Percentiles rank a stretch among this genome's conserved stretches.
Conservation (phyloP, 805 yeast genomes). For the Hanseniaspora occidentalis region DNA sequence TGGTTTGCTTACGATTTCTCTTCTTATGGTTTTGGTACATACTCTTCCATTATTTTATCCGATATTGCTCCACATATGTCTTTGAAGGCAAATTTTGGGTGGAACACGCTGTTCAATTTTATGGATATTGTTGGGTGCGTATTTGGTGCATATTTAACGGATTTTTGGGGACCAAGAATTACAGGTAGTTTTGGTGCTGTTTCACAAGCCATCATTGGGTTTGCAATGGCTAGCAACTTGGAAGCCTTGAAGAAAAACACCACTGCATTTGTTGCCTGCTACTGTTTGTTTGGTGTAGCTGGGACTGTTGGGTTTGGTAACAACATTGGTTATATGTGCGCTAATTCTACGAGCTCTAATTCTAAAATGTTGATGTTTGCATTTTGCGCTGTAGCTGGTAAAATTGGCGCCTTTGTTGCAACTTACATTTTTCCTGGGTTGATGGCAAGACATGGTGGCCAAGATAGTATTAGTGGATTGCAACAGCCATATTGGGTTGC, state of each 20-base stretch:
- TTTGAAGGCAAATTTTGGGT: slow-evolving; percentile 74
- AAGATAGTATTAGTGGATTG: too few relatives aligned
- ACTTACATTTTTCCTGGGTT: slow-evolving; percentile 80
- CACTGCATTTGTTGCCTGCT: slow-evolving; percentile 73
- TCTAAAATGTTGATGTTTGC: slow-evolving; percentile 89
- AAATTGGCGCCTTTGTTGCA: slow-evolving; percentile 87
- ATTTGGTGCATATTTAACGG: slow-evolving; percentile 72
- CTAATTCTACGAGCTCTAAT: slow-evolving; percentile 76
- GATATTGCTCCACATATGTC: slow-evolving; percentile 44
- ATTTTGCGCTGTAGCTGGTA: slow-evolving; percentile 83
- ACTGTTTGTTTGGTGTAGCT: slow-evolving; percentile 73
- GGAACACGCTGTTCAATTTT: slow-evolving; percentile 80
- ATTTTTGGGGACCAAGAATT: slow-evolving; percentile 80
- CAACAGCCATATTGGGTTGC: slow-evolving; percentile 47
- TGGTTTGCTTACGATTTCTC: slow-evolving; percentile 92
- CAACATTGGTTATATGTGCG: slow-evolving; percentile 76
- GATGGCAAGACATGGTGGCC: too few relatives aligned
- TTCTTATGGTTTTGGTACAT: slow-evolving; percentile 76
- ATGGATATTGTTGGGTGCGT: slow-evolving; percentile 87
- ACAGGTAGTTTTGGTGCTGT: slow-evolving; percentile 58
- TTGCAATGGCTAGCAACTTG: slow-evolving; percentile 67
- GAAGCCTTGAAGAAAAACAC: slow-evolving; percentile 41
- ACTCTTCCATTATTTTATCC: slow-evolving; percentile 57
- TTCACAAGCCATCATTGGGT: slow-evolving; percentile 69
- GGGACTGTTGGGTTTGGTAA: slow-evolving; percentile 96